Evolutionary conservation across 108 stramenopile genomes (phyloP).

Genomic region (Schizochytrium sp.): DNA sequence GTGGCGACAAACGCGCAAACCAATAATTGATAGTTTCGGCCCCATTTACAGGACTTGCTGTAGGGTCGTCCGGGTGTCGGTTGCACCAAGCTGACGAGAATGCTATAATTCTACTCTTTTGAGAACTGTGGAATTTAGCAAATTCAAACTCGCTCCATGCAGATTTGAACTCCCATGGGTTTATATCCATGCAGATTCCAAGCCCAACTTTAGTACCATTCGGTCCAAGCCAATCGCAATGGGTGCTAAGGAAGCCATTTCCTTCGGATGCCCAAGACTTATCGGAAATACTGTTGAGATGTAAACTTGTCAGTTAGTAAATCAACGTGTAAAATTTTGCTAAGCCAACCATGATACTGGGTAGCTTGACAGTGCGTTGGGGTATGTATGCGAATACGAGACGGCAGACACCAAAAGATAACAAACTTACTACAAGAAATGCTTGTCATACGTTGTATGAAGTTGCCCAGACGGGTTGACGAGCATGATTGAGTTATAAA

Average conservation of each 20-base stretch:
- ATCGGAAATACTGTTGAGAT: constrained; percentile 23
- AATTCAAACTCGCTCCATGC: not conserved
- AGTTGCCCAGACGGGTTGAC: constrained; percentile 3
- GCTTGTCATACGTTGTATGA: constrained; percentile 32
- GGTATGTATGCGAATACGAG: not conserved
- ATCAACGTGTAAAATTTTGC: constrained; percentile 3
- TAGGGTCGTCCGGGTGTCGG: constrained; percentile 25
- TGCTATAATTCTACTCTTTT: not conserved
- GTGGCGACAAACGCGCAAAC: constrained; percentile 5
- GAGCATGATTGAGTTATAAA: constrained; percentile 32
- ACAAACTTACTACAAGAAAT: constrained; percentile 33
- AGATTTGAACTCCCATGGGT: constrained; percentile 34
- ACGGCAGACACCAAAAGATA: not conserved
- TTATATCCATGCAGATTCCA: constrained; percentile 60
- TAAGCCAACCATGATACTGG: not conserved
- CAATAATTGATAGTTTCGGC: constrained; percentile 51
- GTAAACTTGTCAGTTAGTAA: not conserved
- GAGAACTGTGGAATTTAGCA: not conserved
- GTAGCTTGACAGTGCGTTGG: not conserved
- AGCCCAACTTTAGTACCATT: not conserved
- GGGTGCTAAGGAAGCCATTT: not conserved
- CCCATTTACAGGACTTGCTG: not conserved
- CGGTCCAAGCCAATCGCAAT: constrained; percentile 29
- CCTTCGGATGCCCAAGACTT: constrained; percentile 17
- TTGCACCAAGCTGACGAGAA: constrained; percentile 57